Evolutionary conservation across 2,329 filamentous ascomycete genomes (phyloP).

Genomic region (Cercospora berteroae): DNA sequence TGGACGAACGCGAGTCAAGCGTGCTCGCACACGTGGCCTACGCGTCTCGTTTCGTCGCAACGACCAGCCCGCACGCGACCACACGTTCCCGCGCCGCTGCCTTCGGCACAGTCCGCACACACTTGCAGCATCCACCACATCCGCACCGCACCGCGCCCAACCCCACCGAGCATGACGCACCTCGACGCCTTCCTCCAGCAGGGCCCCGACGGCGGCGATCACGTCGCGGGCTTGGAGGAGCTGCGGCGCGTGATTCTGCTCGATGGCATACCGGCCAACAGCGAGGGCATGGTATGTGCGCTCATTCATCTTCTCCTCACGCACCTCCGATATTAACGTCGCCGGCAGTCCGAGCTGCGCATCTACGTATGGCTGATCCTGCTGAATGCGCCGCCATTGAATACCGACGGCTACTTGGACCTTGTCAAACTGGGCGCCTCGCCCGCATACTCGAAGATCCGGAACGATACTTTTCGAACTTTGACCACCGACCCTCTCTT

Average conservation of each 20-base stretch:
- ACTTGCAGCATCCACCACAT: neutral
- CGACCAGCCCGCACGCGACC: neutral
- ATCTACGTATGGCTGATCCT: conserved; percentile 97
- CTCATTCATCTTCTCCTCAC: neutral
- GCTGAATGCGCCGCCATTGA: conserved; percentile 79
- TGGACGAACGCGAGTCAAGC: neutral
- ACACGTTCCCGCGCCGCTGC: neutral
- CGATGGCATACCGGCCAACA: conserved; percentile 72
- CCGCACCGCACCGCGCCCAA: neutral
- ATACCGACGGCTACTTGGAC: conserved; percentile 82
- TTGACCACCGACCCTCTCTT: conserved; percentile 96
- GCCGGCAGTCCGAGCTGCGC: conserved; percentile 73
- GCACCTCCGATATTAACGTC: neutral
- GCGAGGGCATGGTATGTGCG: conserved; percentile 71
- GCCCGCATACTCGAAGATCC: conserved; percentile 93
- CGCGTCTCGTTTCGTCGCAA: neutral
- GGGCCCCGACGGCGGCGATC: conserved; percentile 71
- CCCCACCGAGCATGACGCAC: conserved; percentile 31
- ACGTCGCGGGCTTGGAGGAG: conserved; percentile 65
- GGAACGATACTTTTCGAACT: conserved; percentile 96
- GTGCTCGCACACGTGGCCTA: neutral
- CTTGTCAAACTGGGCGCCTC: conserved; percentile 92
- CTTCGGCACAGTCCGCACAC: neutral
- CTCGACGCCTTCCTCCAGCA: conserved; percentile 79
- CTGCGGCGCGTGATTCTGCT: conserved; percentile 71